Evolutionary conservation across 805 yeast species (phyloP).

Genomic region (Myxozyma sirexii): DNA sequence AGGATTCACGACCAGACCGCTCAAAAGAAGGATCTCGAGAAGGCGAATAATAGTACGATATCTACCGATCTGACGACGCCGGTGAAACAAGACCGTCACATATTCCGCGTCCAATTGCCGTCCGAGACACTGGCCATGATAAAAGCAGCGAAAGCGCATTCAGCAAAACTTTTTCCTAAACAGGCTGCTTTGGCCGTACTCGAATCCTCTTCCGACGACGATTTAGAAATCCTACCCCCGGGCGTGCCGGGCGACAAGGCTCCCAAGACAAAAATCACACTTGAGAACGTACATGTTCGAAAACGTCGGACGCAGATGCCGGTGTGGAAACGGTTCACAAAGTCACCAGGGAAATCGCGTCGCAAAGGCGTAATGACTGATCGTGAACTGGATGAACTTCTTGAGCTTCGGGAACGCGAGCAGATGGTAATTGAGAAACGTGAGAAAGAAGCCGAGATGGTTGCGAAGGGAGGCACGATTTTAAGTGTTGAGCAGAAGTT

Average conservation of each 20-base stretch:
- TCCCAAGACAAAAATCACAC: constrained; percentile 4
- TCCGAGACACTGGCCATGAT: constrained; percentile 9
- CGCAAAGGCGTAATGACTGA: constrained; percentile 15
- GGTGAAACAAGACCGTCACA: neutral
- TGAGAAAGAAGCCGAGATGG: constrained; percentile 10
- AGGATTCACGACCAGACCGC: neutral
- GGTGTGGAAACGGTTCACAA: constrained; percentile 4
- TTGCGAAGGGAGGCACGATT: constrained; percentile 16
- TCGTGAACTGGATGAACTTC: constrained; percentile 10
- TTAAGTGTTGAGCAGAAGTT: constrained; percentile 20
- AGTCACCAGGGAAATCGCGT: neutral
- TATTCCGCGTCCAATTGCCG: constrained; percentile 7
- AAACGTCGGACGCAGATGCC: neutral
- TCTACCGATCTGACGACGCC: neutral
- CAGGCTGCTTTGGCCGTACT: neutral
- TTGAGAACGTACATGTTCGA: constrained; percentile 10
- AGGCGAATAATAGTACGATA: neutral
- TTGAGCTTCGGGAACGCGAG: constrained; percentile 9
- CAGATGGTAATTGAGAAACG: constrained; percentile 18
- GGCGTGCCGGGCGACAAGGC: neutral
- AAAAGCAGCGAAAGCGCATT: constrained; percentile 6
- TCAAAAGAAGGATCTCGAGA: neutral
- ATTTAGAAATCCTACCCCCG: constrained; percentile 20
- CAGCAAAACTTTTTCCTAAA: constrained; percentile 1
- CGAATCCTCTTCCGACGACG: neutral